phyloP scores from a whole-genome alignment of 768 basidiomycete species.

The Boletus fagicola region DNA sequence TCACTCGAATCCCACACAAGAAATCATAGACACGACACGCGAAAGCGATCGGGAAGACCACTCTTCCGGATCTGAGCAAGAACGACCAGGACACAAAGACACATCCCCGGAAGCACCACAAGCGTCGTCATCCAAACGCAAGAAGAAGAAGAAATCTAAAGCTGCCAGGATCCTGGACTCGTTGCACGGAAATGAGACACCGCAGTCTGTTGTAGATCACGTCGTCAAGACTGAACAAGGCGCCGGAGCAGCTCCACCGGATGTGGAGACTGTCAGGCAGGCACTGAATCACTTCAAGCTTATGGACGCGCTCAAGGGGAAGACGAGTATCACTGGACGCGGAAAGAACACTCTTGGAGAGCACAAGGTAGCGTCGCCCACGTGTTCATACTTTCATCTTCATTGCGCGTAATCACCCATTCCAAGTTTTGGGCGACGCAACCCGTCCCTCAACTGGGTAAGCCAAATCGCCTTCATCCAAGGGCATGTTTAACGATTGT shows the following conservation, averaged over 20 bases:
- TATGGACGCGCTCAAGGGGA: constrained; percentile 83
- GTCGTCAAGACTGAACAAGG: constrained; percentile 62
- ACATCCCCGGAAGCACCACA: constrained; percentile 18
- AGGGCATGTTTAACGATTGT: background rate
- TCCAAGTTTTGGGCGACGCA: constrained; percentile 94
- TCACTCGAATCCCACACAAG: constrained; percentile 41
- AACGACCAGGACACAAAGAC: constrained; percentile 17
- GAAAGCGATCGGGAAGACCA: constrained; percentile 37
- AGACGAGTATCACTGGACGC: constrained; percentile 69
- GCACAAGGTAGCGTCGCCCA: constrained; percentile 66
- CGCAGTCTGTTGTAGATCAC: constrained; percentile 61
- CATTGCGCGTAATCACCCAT: constrained; percentile 7
- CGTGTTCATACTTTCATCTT: constrained; percentile 1
- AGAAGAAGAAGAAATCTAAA: constrained; percentile 90
- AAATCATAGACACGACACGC: constrained; percentile 40
- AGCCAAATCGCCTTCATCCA: constrained; percentile 6
- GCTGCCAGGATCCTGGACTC: constrained; percentile 50
- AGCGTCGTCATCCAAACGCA: constrained; percentile 52
- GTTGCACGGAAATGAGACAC: constrained; percentile 50
- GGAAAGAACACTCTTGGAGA: constrained; percentile 81
- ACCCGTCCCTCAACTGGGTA: constrained; percentile 89
- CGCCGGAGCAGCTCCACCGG: constrained; percentile 41
- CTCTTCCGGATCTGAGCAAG: constrained; percentile 33
- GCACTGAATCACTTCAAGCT: constrained; percentile 78
- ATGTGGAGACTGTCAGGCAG: constrained; percentile 63